Conservation (phyloP, 2,329 filamentous ascomycete species). For the Fusarium mexicanum region DNA sequence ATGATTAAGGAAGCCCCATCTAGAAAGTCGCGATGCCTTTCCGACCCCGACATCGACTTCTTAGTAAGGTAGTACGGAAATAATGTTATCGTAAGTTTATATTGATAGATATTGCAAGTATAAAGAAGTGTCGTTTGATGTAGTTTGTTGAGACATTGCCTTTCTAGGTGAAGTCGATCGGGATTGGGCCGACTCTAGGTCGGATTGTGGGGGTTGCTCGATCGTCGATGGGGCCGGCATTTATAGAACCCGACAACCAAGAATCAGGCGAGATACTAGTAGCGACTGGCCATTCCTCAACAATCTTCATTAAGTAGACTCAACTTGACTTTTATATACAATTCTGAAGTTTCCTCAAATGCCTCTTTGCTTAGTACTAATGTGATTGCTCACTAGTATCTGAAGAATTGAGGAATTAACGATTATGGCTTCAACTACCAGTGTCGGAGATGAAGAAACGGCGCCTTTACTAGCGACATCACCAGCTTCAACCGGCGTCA, state of each 20-base stretch:
- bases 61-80: background rate
- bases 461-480: slow-evolving; percentile 11
- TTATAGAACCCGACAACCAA: slow-evolving; percentile 6
- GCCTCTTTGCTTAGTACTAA: background rate
- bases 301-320: background rate
- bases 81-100: background rate
- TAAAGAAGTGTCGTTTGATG: background rate
- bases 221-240: slow-evolving; percentile 1
- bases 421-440: slow-evolving; percentile 17
- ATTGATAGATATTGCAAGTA: fast-evolving
- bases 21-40: background rate
- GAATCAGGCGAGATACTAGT: slow-evolving; percentile 3
- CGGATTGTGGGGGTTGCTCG: slow-evolving; percentile 12
- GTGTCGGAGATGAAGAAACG: slow-evolving; percentile 27
- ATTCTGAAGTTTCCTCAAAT: background rate
- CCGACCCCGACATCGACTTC: background rate
- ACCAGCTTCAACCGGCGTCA: background rate
- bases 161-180: slow-evolving; percentile 14
- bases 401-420: background rate
- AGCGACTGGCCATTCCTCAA: background rate
- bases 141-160: slow-evolving; percentile 1
- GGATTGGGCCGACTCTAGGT: slow-evolving; percentile 5
- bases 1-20: background rate
- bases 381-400: background rate
- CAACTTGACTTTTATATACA: background rate